Conservation (phyloP, 2,329 filamentous ascomycete genomes). For the Fusarium pseudocircinatum region DNA sequence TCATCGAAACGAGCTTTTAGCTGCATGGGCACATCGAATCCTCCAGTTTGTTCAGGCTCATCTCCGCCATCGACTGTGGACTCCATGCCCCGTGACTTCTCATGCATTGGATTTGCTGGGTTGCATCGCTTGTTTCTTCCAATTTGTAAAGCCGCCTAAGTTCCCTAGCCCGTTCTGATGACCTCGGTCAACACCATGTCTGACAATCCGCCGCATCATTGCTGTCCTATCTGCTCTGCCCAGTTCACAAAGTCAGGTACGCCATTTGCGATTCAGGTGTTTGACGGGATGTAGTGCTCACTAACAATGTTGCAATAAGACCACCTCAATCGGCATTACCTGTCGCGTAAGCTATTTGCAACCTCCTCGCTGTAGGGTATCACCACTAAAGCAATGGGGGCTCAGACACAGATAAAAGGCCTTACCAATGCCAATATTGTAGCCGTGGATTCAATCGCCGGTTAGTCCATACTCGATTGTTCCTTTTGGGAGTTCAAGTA, state of each 20-base stretch:
- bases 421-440: not conserved
- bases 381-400: too few species aligned
- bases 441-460: constrained; percentile 9
- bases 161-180: not conserved
- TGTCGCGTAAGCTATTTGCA: not conserved
- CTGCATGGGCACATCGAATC: not conserved
- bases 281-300: not conserved
- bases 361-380: not conserved
- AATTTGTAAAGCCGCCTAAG: not conserved
- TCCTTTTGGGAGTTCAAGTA: not conserved
- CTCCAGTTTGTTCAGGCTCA: not conserved
- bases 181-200: not conserved
- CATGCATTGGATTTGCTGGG: too few species aligned
- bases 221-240: not conserved
- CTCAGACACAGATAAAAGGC: not conserved
- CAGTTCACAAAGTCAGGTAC: not conserved
- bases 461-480: not conserved
- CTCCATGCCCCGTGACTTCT: not conserved
- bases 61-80: too few species aligned
- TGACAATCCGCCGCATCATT: not conserved
- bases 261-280: fast-evolving
- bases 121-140: not conserved
- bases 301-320: not conserved
- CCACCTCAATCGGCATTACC: not conserved
- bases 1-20: not conserved